phyloP scores from a whole-genome alignment of 371 early-diverging fungal species.

The Parasitella parasitica region DNA sequence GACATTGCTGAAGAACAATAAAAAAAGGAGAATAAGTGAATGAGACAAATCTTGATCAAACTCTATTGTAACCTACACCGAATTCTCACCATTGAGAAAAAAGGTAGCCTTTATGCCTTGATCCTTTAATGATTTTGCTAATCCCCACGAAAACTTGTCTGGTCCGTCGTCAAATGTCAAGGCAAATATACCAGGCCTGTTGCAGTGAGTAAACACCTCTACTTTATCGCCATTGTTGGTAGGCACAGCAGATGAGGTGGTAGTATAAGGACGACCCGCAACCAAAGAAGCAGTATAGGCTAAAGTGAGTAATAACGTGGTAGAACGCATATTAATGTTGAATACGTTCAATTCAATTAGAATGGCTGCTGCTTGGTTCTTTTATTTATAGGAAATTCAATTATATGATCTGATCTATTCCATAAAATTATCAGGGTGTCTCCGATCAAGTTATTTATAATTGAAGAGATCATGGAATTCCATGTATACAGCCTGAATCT shows the following conservation, averaged over 20 bases:
- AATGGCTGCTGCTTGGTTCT: neutral
- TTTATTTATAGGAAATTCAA: neutral
- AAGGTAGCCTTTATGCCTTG: slow-evolving; percentile 52
- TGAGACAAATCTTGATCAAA: neutral
- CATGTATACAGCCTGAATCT: neutral
- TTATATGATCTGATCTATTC: neutral
- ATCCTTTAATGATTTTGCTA: slow-evolving; percentile 18
- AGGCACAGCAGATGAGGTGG: neutral
- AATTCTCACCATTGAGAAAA: slow-evolving; percentile 59
- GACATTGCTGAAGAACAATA: slow-evolving; percentile 12
- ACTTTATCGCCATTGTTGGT: neutral
- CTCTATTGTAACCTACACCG: slow-evolving; percentile 18
- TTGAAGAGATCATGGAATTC: neutral
- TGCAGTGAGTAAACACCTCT: slow-evolving; percentile 7
- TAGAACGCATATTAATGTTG: slow-evolving; percentile 3
- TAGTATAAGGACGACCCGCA: slow-evolving; percentile 2
- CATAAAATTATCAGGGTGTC: neutral
- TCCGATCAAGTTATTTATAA: neutral
- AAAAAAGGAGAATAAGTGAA: neutral
- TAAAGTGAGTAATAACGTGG: slow-evolving; percentile 7
- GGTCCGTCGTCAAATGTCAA: slow-evolving; percentile 40
- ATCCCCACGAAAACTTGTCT: slow-evolving; percentile 19
- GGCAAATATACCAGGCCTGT: slow-evolving; percentile 20
- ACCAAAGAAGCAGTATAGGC: slow-evolving; percentile 5
- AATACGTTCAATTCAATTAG: neutral